Conservation (phyloP, 352 stramenopile genomes). For the Saprolegnia parasitica region DNA sequence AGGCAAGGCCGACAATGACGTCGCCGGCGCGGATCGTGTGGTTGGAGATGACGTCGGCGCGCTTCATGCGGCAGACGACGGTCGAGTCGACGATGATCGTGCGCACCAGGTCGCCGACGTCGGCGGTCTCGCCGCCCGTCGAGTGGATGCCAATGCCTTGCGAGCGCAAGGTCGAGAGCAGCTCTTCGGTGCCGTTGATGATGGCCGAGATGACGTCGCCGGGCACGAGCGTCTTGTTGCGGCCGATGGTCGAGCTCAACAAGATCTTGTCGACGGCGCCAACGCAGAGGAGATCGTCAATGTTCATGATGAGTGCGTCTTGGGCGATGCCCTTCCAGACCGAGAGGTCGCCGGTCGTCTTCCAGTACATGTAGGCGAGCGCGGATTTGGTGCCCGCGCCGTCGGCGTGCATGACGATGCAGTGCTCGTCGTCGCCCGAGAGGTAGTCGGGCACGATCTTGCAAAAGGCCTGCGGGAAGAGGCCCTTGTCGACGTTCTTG, state of each 20-base stretch:
- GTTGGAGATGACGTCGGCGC: slow-evolving; percentile 35
- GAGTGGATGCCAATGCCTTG: slow-evolving; percentile 35
- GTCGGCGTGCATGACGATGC: slow-evolving; percentile 40
- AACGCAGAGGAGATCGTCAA: slow-evolving; percentile 39
- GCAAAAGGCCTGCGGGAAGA: slow-evolving; percentile 39
- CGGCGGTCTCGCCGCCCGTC: slow-evolving; percentile 38
- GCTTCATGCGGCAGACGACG: slow-evolving; percentile 34
- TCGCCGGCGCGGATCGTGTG: slow-evolving; percentile 34
- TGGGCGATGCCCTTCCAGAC: slow-evolving; percentile 43
- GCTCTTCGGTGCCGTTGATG: slow-evolving; percentile 39
- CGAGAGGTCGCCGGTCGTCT: slow-evolving; percentile 36
- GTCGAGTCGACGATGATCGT: slow-evolving; percentile 41
- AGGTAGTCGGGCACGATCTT: slow-evolving; percentile 39
- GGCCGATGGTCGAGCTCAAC: slow-evolving; percentile 37
- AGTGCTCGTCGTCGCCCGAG: slow-evolving; percentile 32
- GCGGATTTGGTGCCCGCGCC: slow-evolving; percentile 37
- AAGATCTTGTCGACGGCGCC: slow-evolving; percentile 38
- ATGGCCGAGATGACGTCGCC: slow-evolving; percentile 40
- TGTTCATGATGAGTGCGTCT: slow-evolving; percentile 40
- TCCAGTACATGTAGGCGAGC: slow-evolving; percentile 42
- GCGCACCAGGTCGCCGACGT: slow-evolving; percentile 38
- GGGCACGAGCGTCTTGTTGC: slow-evolving; percentile 37
- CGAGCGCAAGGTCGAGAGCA: slow-evolving; percentile 31
- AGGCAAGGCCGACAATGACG: slow-evolving; percentile 37
- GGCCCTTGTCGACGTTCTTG: slow-evolving; percentile 39